Evolutionary conservation across 2,329 filamentous ascomycete genomes (phyloP).

Genomic region (Apiospora hydei): DNA sequence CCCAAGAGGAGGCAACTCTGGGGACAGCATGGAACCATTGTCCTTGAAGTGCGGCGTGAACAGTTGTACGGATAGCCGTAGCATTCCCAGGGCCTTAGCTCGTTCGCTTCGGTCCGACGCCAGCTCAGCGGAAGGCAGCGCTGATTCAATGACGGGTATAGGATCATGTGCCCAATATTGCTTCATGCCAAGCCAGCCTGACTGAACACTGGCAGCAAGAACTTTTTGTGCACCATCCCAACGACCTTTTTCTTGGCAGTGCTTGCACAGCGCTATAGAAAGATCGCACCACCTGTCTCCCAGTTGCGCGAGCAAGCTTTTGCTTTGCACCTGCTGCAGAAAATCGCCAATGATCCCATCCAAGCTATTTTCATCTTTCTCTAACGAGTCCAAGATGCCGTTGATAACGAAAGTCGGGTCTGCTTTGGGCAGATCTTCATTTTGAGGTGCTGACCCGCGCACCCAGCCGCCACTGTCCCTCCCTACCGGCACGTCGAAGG

Average conservation of each 20-base stretch:
- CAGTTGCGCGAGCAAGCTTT: conserved; percentile 26
- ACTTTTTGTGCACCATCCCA: conserved; percentile 44
- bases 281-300: conserved; percentile 36
- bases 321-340: conserved; percentile 25
- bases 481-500: neutral
- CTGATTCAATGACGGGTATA: conserved; percentile 41
- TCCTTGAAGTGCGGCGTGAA: conserved; percentile 42
- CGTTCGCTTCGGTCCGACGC: conserved; percentile 27
- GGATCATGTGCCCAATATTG: conserved; percentile 47
- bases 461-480: conserved; percentile 28
- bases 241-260: conserved; percentile 41
- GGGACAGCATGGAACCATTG: conserved; percentile 26
- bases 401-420: neutral
- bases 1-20: conserved; percentile 35
- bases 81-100: conserved; percentile 24
- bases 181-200: conserved; percentile 41
- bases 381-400: neutral
- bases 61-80: conserved; percentile 39
- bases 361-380: conserved; percentile 32
- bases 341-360: conserved; percentile 35
- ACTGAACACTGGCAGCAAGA: conserved; percentile 37
- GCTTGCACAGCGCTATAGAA: conserved; percentile 42
- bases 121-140: conserved; percentile 35
- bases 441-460: neutral
- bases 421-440: neutral